Evolutionary conservation across 148 eudicot genomes (phyloP).

Genomic region (Chenopodium suecicum): DNA sequence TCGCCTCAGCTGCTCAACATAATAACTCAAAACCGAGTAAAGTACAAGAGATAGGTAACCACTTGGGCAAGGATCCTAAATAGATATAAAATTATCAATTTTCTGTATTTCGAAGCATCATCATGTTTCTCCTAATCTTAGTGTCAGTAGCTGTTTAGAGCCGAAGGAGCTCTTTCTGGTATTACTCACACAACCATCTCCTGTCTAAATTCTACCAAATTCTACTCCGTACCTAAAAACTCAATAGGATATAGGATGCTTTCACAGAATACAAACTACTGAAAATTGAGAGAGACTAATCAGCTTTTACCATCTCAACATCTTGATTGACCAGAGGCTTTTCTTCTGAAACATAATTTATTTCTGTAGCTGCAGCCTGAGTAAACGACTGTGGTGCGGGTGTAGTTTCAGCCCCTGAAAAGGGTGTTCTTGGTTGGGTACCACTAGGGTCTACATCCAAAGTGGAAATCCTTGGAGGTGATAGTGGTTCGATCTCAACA

Average conservation of each 20-base stretch:
- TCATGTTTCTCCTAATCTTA: too few species aligned
- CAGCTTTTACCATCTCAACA: slow-evolving; percentile 51
- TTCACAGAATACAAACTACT: neutral
- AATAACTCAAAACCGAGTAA: too few species aligned
- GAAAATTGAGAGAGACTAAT: slow-evolving; percentile 4
- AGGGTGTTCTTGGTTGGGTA: slow-evolving; percentile 35
- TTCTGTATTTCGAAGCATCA: too few species aligned
- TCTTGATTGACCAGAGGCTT: slow-evolving; percentile 43
- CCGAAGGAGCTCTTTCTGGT: too few species aligned
- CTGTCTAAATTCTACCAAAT: neutral
- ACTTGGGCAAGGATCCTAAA: too few species aligned
- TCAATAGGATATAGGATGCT: neutral
- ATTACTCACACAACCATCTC: neutral
- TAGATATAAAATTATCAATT: too few species aligned
- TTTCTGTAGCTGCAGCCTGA: slow-evolving; percentile 35
- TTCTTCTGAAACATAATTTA: slow-evolving; percentile 36
- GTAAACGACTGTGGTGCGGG: slow-evolving; percentile 30
- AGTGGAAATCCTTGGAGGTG: slow-evolving; percentile 77
- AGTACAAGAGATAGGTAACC: too few species aligned
- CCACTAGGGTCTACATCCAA: slow-evolving; percentile 63
- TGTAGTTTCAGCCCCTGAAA: slow-evolving; percentile 45
- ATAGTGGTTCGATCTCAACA: slow-evolving; percentile 80
- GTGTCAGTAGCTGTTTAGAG: too few species aligned
- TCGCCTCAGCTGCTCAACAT: too few species aligned
- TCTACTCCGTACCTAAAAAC: neutral